Base-by-base conservation (phyloP, 129 eudicot species). In the Scalesia atractyloides region DNA sequence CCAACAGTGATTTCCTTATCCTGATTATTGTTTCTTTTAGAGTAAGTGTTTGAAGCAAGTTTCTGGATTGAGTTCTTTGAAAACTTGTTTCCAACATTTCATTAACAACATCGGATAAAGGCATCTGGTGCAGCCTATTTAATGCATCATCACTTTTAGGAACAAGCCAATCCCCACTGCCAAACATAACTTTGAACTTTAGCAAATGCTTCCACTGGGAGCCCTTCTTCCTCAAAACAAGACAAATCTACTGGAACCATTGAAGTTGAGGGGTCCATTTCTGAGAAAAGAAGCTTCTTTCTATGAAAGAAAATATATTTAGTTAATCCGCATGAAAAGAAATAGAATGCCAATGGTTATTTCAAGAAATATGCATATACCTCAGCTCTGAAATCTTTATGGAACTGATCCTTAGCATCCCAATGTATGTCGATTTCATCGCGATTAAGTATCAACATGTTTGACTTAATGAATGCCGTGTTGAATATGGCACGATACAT, bases 151-250 rank as follows among this genome's bases (percentile, higher is more conserved):
- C 97, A 37, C 83, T 81, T 54, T 83, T 90, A 30, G 98, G 88
- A 54, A 66, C 84, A 64, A 86, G 77, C 99, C 99, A 94, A 78
- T 94, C 99, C 73, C 80, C 96, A 69, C 82, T 85, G 68, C 80
- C 86, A 76, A 94, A 94, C 76, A 94, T 82, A 53, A 90, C 99
- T 54, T 54, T 86, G 96, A 81, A 90, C 97, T 73, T 84, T 94
- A 64, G 94, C 84, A 86, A 94, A 94, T 79, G 99, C 99, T 81
- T 94, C 99, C 73, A 82, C 79, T 17, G 99, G 99, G 11, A 94
- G 97, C 46, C 99, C 99, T 51, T 88, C 97, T 67, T 88, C 91
- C 75, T 86, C 99, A 50, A 94, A 87, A 78, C 92, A 83, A 73
- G 96, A 84, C 74, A 73, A 75, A 63, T 88, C 90, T 46, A 78